These are phyloP conservation scores for Elsinoe necatrix DNA, from an alignment of 2,329 filamentous ascomycete genomes.

Conservation along the genomic window DNA sequence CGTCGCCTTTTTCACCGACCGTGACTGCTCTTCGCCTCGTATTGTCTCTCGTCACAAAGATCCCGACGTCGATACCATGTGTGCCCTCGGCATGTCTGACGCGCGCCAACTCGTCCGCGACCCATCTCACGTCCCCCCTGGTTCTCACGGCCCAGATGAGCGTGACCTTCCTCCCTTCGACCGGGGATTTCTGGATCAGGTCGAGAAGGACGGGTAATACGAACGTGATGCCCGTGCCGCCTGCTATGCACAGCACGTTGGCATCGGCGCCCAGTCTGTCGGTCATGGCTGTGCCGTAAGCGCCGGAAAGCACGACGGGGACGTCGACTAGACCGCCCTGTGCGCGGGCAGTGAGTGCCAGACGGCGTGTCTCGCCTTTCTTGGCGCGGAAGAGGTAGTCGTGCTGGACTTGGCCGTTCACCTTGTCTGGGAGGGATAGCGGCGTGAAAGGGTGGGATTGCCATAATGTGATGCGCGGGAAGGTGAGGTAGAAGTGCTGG, in stretches of 20 bases:
- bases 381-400: conserved; percentile 32
- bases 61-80: not conserved
- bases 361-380: conserved; percentile 49
- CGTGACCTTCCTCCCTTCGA: conserved; percentile 12
- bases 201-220: conserved; percentile 57
- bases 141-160: conserved; percentile 17
- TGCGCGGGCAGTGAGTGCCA: conserved; percentile 39
- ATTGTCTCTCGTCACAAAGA: conserved; percentile 18
- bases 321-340: conserved; percentile 41
- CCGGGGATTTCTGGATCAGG: conserved; percentile 27
- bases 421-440: conserved; percentile 41
- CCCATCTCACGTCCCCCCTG: conserved; percentile 16
- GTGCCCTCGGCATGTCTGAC: conserved; percentile 7
- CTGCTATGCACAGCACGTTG: conserved; percentile 15
- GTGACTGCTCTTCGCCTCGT: not conserved
- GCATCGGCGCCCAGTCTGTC: not conserved
- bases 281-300: conserved; percentile 49
- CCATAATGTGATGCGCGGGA: conserved; percentile 58
- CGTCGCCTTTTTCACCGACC: not conserved
- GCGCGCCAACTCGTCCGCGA: conserved; percentile 11
- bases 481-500: conserved; percentile 65
- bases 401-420: conserved; percentile 21
- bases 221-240: conserved; percentile 60
- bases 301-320: conserved; percentile 53
- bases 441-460: conserved; percentile 66